Evolutionary conservation across 192 early-diverging fungal genomes (phyloP), one percentile per base, ranked within the genome.

Genomic region (Coemansia guatemalensis): DNA sequence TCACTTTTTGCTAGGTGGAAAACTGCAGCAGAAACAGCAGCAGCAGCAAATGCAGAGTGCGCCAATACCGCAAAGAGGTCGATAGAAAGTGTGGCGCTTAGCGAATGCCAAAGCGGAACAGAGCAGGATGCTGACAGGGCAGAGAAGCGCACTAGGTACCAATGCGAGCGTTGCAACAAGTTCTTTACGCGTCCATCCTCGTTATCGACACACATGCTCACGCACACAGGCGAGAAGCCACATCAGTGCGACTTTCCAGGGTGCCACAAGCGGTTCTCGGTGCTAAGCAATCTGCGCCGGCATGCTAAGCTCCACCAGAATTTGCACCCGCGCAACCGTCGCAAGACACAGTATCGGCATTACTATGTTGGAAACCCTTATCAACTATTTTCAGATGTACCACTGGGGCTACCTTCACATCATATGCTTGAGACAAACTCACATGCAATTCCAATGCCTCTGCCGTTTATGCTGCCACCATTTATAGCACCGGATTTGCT

Each of bases 191-290:
- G 91, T 24, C 91, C 91, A 0, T 88, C 86, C 7, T 86, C 88
- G 0, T 61, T 90, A 3, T 69, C 83, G 2, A 88, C 88, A 24
- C 91, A 91, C 60, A 86, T 85, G 20, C 84, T 85, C 61, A 88
- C 89, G 0, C 91, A 92, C 48, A 91, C 91, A 5, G 90, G 90
- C 1, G 89, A 92, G 62, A 88, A 88, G 49, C 91, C 91, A 1
- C 85, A 87, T 69, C 73, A 83, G 21, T 92, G 91, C 54, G 62
- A 64, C 1, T 63, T 58, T n/a, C 52, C 60, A 12, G 73, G 87
- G 4, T 92, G 91, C 66, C 81, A 78, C 5, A 83, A 87, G 30
- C 72, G 80, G 32, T 92, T 92, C 62, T 87, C 87, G 26, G 90
- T 91, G 9, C 78, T 84, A 47, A 89, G 88, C 63, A 92, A 92